phyloP scores from a whole-genome alignment of 2,329 filamentous ascomycete species.

The Fusarium musae region DNA sequence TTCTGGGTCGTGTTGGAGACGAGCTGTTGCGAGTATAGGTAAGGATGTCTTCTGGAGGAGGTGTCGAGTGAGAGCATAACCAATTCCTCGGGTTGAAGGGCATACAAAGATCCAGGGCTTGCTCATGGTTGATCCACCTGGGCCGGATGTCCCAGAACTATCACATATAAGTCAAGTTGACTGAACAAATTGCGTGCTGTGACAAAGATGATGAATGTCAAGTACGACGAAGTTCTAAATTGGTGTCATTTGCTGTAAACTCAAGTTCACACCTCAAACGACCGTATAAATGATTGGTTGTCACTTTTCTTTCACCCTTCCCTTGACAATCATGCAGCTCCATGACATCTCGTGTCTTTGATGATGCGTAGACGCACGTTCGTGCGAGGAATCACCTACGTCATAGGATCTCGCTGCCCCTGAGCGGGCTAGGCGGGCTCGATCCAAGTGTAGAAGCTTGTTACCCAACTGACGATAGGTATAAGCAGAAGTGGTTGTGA shows the following conservation, averaged over 20 bases:
- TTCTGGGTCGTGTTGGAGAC: conserved; percentile 48
- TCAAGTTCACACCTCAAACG: neutral
- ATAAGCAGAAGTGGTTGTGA: neutral
- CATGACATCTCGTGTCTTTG: conserved; percentile 14
- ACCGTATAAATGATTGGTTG: neutral
- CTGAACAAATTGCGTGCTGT: neutral
- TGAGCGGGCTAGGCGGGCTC: neutral
- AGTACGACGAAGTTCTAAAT: neutral
- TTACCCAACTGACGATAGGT: conserved; percentile 13
- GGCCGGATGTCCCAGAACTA: neutral
- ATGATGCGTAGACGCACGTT: conserved; percentile 37
- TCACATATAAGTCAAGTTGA: neutral
- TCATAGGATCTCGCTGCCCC: conserved; percentile 26
- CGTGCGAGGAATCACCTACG: conserved; percentile 9
- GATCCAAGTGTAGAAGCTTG: conserved; percentile 13
- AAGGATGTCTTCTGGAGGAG: conserved; percentile 59
- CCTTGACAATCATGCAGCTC: neutral
- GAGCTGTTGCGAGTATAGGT: conserved; percentile 60
- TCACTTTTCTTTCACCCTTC: neutral
- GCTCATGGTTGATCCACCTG: conserved; percentile 49
- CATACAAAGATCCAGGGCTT: conserved; percentile 62
- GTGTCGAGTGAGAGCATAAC: conserved; percentile 60
- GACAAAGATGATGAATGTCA: neutral
- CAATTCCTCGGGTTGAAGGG: conserved; percentile 61
- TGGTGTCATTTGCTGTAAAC: neutral